A percentile compares a stretch with the other conserved stretches of the same genome.
These are phyloP conservation scores for Lentinula aciculospora DNA, from an alignment of 768 basidiomycete species.

Conservation along the genomic window DNA sequence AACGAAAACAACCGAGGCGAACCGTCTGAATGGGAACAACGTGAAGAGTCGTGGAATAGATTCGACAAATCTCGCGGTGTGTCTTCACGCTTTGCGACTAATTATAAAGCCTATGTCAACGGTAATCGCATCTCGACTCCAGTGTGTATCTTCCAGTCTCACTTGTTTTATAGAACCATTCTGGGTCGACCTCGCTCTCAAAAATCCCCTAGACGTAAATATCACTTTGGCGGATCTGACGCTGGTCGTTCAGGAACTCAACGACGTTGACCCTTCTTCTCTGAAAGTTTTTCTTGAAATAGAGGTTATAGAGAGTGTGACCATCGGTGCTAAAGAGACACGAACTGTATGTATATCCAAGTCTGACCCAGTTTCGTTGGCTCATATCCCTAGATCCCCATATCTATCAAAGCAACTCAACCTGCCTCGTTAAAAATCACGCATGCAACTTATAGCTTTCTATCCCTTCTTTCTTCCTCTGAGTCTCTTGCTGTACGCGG, in stretches of 20 bases:
- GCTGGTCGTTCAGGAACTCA: conserved; percentile 40
- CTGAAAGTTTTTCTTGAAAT: conserved; percentile 42
- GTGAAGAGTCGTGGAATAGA: conserved; percentile 59
- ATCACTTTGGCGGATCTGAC: conserved; percentile 63
- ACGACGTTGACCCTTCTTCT: conserved; percentile 22
- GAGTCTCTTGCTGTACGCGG: conserved; percentile 73
- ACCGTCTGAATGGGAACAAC: conserved; percentile 49
- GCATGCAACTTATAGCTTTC: conserved; percentile 60
- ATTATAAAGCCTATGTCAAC: conserved; percentile 56
- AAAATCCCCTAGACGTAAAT: conserved; percentile 71
- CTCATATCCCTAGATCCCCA: conserved; percentile 41
- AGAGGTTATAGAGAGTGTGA: conserved; percentile 56
- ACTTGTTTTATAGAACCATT: conserved; percentile 50
- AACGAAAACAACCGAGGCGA: conserved; percentile 42
- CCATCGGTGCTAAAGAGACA: conserved; percentile 56
- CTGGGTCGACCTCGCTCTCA: conserved; percentile 67
- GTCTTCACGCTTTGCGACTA: conserved; percentile 46
- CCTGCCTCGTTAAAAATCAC: conserved; percentile 52
- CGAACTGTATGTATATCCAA: conserved; percentile 44
- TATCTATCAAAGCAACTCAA: conserved; percentile 50
- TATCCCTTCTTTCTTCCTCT: conserved; percentile 60
- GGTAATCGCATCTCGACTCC: conserved; percentile 39
- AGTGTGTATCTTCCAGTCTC: neutral
- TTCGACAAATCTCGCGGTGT: conserved; percentile 55
- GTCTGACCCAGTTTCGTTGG: neutral